Percentiles rank a stretch among this genome's conserved stretches.
These are phyloP conservation scores for Amoebophrya sp. DNA, from an alignment of 169 alveolate species.

Conservation along the genomic window DNA sequence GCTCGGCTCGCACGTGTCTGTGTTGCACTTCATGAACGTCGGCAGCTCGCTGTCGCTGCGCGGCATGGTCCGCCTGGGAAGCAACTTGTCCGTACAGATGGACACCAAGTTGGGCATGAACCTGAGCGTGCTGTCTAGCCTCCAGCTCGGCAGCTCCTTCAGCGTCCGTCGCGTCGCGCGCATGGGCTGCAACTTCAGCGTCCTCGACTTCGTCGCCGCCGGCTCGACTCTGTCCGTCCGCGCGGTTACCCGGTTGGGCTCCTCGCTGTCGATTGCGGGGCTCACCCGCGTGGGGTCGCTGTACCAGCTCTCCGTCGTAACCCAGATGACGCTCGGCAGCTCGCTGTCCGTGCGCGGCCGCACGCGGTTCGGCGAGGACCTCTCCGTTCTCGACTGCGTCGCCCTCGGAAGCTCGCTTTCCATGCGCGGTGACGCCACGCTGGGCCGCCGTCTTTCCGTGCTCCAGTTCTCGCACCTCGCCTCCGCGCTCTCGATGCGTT, in stretches of 20 bases:
- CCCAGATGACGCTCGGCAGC: too few species aligned
- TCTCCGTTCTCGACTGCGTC: neutral
- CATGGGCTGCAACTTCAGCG: neutral
- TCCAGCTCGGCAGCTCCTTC: neutral
- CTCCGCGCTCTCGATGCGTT: neutral
- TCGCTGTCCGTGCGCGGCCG: neutral
- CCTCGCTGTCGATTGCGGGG: neutral
- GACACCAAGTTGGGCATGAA: too few species aligned
- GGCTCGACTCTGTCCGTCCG: neutral
- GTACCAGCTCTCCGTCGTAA: too few species aligned
- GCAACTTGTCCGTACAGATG: too few species aligned
- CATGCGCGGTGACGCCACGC: neutral
- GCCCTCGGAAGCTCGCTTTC: constrained; percentile 7
- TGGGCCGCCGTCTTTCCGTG: neutral
- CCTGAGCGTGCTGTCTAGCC: too few species aligned
- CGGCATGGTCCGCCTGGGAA: too few species aligned
- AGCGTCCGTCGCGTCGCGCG: neutral
- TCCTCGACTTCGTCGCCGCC: neutral
- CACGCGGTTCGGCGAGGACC: neutral
- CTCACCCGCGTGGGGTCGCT: neutral
- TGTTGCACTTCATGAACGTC: too few species aligned
- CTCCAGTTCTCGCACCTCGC: neutral
- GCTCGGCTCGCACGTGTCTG: too few species aligned
- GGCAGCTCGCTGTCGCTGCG: neutral
- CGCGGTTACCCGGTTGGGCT: neutral